Base-by-base conservation (phyloP, 805 yeast genomes). In the Kazachstania kunashirensis region DNA sequence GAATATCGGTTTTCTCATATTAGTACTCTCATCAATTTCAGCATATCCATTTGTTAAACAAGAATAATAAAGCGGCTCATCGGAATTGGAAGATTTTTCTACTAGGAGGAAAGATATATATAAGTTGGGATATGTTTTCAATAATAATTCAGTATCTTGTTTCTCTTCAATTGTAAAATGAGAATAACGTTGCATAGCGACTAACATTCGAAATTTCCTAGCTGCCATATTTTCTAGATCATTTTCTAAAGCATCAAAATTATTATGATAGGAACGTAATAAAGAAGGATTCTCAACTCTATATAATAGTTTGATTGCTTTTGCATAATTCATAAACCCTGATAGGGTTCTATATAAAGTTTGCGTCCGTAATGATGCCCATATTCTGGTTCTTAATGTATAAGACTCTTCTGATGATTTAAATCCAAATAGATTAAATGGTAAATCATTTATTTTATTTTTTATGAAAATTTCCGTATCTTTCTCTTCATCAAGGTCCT, bases 321-420 rank as follows among this genome's bases (percentile, higher is more conserved):
- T 69, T 11, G 72, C 65, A 52, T 85, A 85, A 53, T 84, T 84
- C 73, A 73, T 73, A 51, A 86, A 84, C 0, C 96, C 95, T 0
- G 88, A 74, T 3, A 84, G 67, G 0, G 96, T 85, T 27, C 95
- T 65, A 51, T 79, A 86, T 37, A 85, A 63, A 0, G 95, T 85
- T 52, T 85, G 96, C 2, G 84, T 73, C 49, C 95, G 67, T 37
- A 82, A 60, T 0, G 95, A 83, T 0, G 94, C 83, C 96, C 96
- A 85, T 2, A 84, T 69, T 50, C 95, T 67, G 0, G 95, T 84
- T 54, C 94, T 63, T 43, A 80, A 53, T 3, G 75, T 69, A 46
- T 70, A 74, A 38, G 76, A 77, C 0, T 82, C 77, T 3, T 74
- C 67, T 2, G 85, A 70, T 17, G 73, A 65, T 44, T 76, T 79